Evolutionary conservation across 495 filamentous ascomycete genomes (phyloP).

Genomic region (Cercophora sp.): DNA sequence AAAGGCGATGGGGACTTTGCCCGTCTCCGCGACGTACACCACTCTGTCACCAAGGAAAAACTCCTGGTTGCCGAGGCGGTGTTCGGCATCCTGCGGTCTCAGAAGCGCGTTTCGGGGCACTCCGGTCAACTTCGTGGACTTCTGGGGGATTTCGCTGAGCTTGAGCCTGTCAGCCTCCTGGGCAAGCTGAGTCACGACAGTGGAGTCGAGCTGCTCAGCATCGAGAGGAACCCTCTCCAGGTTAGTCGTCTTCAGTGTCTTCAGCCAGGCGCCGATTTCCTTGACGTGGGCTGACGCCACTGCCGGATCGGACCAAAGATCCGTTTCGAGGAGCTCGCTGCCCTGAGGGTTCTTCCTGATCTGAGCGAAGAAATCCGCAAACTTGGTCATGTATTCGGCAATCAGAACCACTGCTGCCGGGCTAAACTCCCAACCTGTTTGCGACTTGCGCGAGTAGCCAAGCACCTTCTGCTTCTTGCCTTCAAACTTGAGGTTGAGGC

Average conservation of each 20-base stretch:
- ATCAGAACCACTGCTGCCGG: slow-evolving; percentile 76
- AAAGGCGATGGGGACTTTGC: slow-evolving; percentile 90
- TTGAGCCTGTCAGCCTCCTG: slow-evolving; percentile 60
- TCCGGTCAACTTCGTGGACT: slow-evolving; percentile 57
- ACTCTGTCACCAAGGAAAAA: slow-evolving; percentile 87
- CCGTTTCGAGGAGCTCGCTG: slow-evolving; percentile 57
- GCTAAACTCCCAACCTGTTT: slow-evolving; percentile 92
- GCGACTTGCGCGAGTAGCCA: slow-evolving; percentile 83
- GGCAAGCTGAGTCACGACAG: slow-evolving; percentile 79
- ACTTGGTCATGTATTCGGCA: slow-evolving; percentile 82
- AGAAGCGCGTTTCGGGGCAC: slow-evolving; percentile 85
- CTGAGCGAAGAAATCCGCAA: slow-evolving; percentile 89
- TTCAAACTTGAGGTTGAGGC: slow-evolving; percentile 96
- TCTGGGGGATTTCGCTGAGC: slow-evolving; percentile 41
- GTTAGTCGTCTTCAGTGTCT: slow-evolving; percentile 78
- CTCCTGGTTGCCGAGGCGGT: slow-evolving; percentile 77
- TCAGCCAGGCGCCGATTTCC: slow-evolving; percentile 90
- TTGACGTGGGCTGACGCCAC: slow-evolving; percentile 64
- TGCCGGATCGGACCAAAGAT: slow-evolving; percentile 75
- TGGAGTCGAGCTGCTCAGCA: slow-evolving; percentile 91
- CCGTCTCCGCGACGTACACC: slow-evolving; percentile 87
- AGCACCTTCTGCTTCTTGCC: slow-evolving; percentile 91
- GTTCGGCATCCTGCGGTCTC: slow-evolving; percentile 87
- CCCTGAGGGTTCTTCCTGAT: slow-evolving; percentile 63
- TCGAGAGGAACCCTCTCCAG: slow-evolving; percentile 93